Evolutionary conservation across 257 asterid species (phyloP), one percentile per base, ranked within the genome.

Genomic region (Lycium ferocissimum): DNA sequence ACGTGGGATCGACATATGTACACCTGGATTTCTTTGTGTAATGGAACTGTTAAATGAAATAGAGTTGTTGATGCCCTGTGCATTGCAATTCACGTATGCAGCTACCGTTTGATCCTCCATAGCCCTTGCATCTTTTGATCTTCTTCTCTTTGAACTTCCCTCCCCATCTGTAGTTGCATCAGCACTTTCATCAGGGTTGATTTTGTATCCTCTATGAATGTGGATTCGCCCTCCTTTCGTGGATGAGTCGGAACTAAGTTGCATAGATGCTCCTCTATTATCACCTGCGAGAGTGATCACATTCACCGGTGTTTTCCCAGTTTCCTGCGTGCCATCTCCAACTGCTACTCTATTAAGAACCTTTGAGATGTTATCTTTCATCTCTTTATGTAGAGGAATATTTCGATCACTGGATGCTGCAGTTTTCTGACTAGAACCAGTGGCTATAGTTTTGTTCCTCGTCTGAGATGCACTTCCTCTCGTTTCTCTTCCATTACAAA

Each of bases 221-320:
- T 88, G 95, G 83, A 95, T 37, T 22, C 85, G 86, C 54, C 84
- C 87, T 70, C 88, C 94, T 86, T 58, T 80, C 37, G 84, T 86
- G 37, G 92, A 84, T 51, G 94, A 85, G 33, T 87, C 91, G 3
- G 92, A 73, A 72, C 96, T 94, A 83, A 93, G 86, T 58, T 94
- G 96, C 97, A 97, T 91, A 17, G 94, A 88, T 26, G 98, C 98
- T 43, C 99, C 99, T 86, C 94, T 88, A 70, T 95, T 97, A 71
- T 95, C 98, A 83, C 98, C 99, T 17, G 97, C 94, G 57, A 95
- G 94, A 37, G 97, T 97, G 83, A 97, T 91, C 47, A 95, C 94
- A 67, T 92, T 90, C 62, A 90, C 88, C 10, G 89, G 88, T 75
- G 62, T 88, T 71, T 92, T 94, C 18, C 87, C 83, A 13, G 37